Base-by-base conservation (phyloP, 495 filamentous ascomycete species). In the Tuber magnatum region DNA sequence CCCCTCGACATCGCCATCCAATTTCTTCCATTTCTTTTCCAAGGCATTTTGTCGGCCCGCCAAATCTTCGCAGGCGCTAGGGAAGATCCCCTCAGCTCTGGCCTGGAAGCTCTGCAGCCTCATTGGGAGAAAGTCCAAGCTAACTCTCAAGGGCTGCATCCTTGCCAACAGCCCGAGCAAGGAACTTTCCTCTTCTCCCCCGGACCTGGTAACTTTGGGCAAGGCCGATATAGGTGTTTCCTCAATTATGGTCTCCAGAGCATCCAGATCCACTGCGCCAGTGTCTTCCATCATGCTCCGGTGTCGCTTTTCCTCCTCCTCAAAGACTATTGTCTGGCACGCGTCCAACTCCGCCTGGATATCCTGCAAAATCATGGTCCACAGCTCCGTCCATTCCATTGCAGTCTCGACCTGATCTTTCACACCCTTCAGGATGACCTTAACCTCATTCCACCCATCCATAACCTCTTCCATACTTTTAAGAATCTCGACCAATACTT, bases 331-430 rank as follows among this genome's bases (percentile, higher is more conserved):
- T 44, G 90, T 87, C 82, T 89, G 88, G 20, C 97, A 88, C 14
- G 91, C 91, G 75, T 97, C 93, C 83, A 97, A 88, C 84, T 99
- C 95, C 73, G 91, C 88, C 51, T 92, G 92, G 68, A 99, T 97
- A 84, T 98, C 94, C 48, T 94, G 94, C 28, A 99, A 85, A 32
- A 98, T 93, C 81, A 87, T 92, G 78, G 92, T 92, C 94, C 94
- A 97, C 35, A 99, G 86, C 85, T 98, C 95, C 83, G 97, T 94
- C 94, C 94, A 99, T 79, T 99, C 95, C 93, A 97, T 94, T 12
- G 95, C 95, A 71, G 97, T 87, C 83, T 97, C 95, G 9, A 98
- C 94, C 77, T 97, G 94, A 56, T 88, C 88, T 81, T 97, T 97
- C 70, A 97, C 90, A 44, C 85, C 89, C 77, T 89, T 90, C 56